These are phyloP conservation scores for Sanghuangporus sanghuang DNA, from an alignment of 1,284 basidiomycete species.

Conservation along the genomic window DNA sequence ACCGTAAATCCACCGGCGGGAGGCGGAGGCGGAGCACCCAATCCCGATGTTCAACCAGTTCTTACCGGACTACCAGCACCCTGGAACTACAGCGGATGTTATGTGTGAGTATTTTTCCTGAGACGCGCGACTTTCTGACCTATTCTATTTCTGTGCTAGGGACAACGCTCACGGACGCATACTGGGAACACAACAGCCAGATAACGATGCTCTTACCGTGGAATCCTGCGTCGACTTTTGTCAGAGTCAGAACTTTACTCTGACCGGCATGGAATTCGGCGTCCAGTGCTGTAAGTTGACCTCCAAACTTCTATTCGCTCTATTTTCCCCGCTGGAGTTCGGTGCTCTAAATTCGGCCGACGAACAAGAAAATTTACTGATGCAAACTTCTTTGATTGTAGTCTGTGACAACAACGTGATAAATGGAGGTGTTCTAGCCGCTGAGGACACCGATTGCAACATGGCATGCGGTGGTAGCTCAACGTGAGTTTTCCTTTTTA, in stretches of 20 bases:
- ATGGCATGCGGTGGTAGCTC: conserved; percentile 63
- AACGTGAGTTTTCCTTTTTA: conserved; percentile 37
- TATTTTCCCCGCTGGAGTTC: background rate
- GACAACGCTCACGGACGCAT: conserved; percentile 52
- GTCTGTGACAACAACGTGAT: conserved; percentile 61
- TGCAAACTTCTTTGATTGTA: conserved; percentile 22
- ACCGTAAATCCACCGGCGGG: conserved; percentile 32
- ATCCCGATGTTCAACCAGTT: conserved; percentile 12
- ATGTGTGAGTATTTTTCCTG: conserved; percentile 20
- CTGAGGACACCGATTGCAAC: conserved; percentile 46
- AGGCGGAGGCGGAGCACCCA: conserved; percentile 30
- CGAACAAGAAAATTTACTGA: background rate
- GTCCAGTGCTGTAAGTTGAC: conserved; percentile 52
- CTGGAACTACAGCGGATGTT: conserved; percentile 40
- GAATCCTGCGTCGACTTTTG: conserved; percentile 45
- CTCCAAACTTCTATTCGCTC: background rate
- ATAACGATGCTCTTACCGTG: conserved; percentile 35
- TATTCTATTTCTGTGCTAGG: background rate
- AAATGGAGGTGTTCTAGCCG: conserved; percentile 47
- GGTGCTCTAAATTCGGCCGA: background rate
- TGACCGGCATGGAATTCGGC: conserved; percentile 43
- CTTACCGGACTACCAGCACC: conserved; percentile 42
- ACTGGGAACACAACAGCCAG: conserved; percentile 30
- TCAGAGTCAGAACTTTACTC: conserved; percentile 35
- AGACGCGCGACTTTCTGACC: background rate